Percentiles rank a stretch among this genome's conserved stretches.
Evolutionary conservation across 495 filamentous ascomycete genomes (phyloP).

Genomic region (Talaromyces wortmannii): DNA sequence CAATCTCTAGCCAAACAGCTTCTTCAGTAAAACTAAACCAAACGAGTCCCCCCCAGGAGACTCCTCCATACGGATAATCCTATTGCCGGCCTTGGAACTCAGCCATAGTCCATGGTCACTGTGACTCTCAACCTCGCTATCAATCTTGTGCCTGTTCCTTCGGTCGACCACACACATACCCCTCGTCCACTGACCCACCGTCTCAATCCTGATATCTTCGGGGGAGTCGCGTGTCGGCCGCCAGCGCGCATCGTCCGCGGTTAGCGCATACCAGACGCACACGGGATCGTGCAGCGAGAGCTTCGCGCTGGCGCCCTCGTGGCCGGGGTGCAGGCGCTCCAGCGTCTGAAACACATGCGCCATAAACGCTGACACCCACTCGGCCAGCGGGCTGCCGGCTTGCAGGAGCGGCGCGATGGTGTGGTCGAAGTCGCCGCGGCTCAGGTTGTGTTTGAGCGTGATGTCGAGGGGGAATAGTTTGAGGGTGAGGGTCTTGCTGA

Average conservation of each 20-base stretch:
- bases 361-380: constrained; percentile 78
- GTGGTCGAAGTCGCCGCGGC: constrained; percentile 49
- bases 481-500: constrained; percentile 62
- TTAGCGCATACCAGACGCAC: constrained; percentile 79
- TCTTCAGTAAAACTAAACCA: constrained; percentile 34
- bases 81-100: constrained; percentile 61
- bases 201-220: constrained; percentile 81
- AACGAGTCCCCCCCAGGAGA: constrained; percentile 37
- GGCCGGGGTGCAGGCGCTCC: constrained; percentile 46
- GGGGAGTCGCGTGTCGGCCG: constrained; percentile 30
- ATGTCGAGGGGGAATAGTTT: constrained; percentile 86
- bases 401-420: constrained; percentile 41
- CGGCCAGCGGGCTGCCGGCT: constrained; percentile 67
- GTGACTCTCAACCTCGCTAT: constrained; percentile 46
- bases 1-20: constrained; percentile 24
- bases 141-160: constrained; percentile 53
- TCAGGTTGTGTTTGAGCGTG: constrained; percentile 67
- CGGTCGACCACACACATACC: constrained; percentile 85
- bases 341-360: constrained; percentile 69
- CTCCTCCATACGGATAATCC: constrained; percentile 59
- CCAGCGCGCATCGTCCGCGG: constrained; percentile 35
- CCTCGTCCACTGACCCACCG: constrained; percentile 85
- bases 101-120: constrained; percentile 73
- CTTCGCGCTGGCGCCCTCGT: constrained; percentile 44
- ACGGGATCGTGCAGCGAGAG: constrained; percentile 85